phyloP scores from a whole-genome alignment of 495 filamentous ascomycete genomes.

The Xylaria acuta region DNA sequence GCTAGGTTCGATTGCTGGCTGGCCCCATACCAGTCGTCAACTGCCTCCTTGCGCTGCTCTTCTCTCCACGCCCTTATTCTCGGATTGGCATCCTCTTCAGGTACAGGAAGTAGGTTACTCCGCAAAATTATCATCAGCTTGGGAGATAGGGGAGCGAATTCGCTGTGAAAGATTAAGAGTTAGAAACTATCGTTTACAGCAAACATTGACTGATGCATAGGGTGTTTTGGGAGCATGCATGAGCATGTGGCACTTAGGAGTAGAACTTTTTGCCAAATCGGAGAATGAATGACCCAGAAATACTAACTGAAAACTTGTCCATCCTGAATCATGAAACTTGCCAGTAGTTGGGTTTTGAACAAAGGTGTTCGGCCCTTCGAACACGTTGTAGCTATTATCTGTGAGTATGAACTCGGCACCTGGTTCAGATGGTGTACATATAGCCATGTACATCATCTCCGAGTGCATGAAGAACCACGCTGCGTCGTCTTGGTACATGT shows the following conservation, averaged over 20 bases:
- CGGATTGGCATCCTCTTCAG: slow-evolving; percentile 27
- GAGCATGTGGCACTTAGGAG: no score
- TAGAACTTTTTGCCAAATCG: no score
- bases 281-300: no score
- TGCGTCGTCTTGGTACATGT: slow-evolving; percentile 52
- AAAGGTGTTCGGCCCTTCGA: slow-evolving; percentile 52
- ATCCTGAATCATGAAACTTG: slow-evolving; percentile 6
- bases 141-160: slow-evolving; percentile 58
- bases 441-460: slow-evolving; percentile 49
- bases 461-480: slow-evolving; percentile 49
- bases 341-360: slow-evolving; percentile 34
- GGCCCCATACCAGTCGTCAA: slow-evolving; percentile 23
- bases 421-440: slow-evolving; percentile 48
- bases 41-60: background rate
- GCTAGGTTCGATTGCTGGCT: slow-evolving; percentile 35
- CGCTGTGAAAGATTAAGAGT: no score
- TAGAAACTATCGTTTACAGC: no score
- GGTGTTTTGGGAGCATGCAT: no score
- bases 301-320: slow-evolving; percentile 47
- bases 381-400: slow-evolving; percentile 52
- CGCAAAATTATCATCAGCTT: slow-evolving; percentile 58
- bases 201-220: no score
- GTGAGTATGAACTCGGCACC: slow-evolving; percentile 59
- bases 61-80: slow-evolving; percentile 23
- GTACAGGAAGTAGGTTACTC: slow-evolving; percentile 35